Percentiles rank a stretch among this genome's conserved stretches.
Conservation (phyloP, 257 asterid species). For the Nemophila menziesii region DNA sequence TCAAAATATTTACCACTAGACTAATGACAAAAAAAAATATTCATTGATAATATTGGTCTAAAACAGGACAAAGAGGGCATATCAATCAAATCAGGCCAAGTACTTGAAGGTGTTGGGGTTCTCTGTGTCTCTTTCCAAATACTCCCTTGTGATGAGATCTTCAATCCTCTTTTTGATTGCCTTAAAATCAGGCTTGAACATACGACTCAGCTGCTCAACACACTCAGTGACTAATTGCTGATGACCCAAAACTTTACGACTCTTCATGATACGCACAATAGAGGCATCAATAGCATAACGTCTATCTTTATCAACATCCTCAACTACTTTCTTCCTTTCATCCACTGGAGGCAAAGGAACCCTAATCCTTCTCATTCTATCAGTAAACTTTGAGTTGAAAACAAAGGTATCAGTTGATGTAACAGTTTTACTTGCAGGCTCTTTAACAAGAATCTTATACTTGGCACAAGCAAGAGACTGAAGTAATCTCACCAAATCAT, state of each 20-base stretch:
- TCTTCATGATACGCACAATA: conserved; percentile 52
- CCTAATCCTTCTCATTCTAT: conserved; percentile 50
- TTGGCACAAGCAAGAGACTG: conserved; percentile 50
- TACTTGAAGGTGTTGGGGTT: too few species aligned
- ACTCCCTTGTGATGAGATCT: too few species aligned
- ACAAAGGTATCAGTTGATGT: conserved; percentile 27
- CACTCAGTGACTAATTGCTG: conserved; percentile 43
- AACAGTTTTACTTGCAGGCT: conserved; percentile 27
- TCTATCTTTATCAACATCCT: conserved; percentile 43
- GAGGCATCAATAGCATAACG: conserved; percentile 41
- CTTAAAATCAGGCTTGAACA: too few species aligned
- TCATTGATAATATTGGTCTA: too few species aligned
- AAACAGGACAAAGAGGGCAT: too few species aligned
- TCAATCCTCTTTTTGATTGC: too few species aligned
- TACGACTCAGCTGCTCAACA: conserved; percentile 33
- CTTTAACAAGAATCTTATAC: conserved; percentile 42
- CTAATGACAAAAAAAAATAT: too few species aligned
- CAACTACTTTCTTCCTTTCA: conserved; percentile 46
- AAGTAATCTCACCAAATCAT: conserved; percentile 42
- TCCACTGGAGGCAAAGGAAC: conserved; percentile 46
- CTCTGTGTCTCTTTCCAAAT: too few species aligned
- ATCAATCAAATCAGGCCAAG: too few species aligned
- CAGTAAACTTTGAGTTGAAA: conserved; percentile 42
- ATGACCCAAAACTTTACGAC: conserved; percentile 36
- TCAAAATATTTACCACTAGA: too few species aligned